Base-by-base conservation (phyloP, 2,329 filamentous ascomycete genomes). In the Thelonectria blattea region DNA sequence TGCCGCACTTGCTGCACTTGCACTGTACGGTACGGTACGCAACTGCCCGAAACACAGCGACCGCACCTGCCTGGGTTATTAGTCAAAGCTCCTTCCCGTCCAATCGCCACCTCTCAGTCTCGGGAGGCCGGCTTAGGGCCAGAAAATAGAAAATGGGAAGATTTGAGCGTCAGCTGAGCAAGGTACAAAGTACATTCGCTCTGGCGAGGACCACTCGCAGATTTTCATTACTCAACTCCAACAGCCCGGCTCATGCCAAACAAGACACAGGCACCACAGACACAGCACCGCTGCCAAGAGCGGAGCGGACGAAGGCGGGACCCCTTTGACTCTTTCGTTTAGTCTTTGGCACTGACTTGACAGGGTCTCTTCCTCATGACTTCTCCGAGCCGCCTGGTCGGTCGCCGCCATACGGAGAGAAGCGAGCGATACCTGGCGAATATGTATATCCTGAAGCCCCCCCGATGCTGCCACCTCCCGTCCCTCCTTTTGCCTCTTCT, bases 161-260 rank as follows among this genome's bases (percentile, higher is more conserved):
- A 47, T 47, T 47, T 47, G 45, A 30, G 22, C 27, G 22, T 47
- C 45, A 47, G 45, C 45, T 47, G 45, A 47, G 45, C 45, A 37
- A 30, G 34, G 34, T 37, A 37, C 34, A 37, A 37, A 37, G 34
- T 37, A 37, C 34, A 39, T 9, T 9, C 20, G 20, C n/a, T 14
- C 20, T 5, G 27, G 11, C 30, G 14, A 27, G 45, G 22, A 14
- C 75, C 77, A 78, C 73, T 74, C 71, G 72, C 74, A 71, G 71
- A 75, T 81, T 82, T 81, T 69, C 68, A 81, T 82, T 82, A 81
- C 80, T 71, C 77, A 81, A 82, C 45, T 30, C 12, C 27, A 47
- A 14, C 11, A 30, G 20, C 45, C 45, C 66, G 58, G 69, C 66
- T 62, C 68, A 67, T 71, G 62, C 68, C 65, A 70, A 60, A 37